phyloP scores from a whole-genome alignment of 106 monocot genomes.

The Dendrobium nobile region DNA sequence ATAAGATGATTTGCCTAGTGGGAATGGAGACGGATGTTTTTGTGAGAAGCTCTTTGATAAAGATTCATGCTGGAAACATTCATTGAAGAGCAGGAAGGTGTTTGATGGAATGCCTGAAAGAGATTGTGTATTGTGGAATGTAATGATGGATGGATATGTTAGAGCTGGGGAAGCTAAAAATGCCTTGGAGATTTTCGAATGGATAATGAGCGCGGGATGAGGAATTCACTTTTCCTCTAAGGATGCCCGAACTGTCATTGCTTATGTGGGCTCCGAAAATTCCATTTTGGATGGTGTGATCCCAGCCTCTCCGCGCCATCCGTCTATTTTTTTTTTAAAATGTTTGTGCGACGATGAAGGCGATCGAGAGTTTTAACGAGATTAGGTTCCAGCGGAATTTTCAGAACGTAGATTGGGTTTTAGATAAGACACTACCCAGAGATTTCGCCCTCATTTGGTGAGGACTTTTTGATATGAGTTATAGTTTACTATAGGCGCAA shows the following conservation, averaged over 20 bases:
- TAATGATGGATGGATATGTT: slow-evolving; percentile 78
- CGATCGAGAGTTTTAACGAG: no score
- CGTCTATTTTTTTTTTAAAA: no score
- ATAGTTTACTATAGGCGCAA: no score
- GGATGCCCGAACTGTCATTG: slow-evolving; percentile 34
- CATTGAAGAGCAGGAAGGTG: slow-evolving; percentile 47
- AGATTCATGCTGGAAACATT: slow-evolving; percentile 48
- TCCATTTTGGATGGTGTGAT: no score
- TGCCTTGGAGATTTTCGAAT: slow-evolving; percentile 40
- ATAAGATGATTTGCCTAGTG: slow-evolving; percentile 36
- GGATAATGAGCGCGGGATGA: slow-evolving; percentile 40
- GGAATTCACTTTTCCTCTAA: slow-evolving; percentile 32
- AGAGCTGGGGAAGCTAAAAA: slow-evolving; percentile 26
- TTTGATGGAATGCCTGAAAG: slow-evolving; percentile 64
- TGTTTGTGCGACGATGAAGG: no score
- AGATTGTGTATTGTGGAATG: slow-evolving; percentile 86
- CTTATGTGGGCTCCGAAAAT: no score
- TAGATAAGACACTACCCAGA: no score
- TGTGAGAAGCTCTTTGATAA: slow-evolving; percentile 76
- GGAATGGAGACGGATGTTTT: slow-evolving; percentile 57
- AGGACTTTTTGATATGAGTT: no score
- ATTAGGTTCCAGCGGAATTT: no score
- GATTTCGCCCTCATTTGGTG: no score
- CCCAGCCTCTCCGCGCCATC: no score
- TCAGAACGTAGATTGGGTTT: no score